A percentile compares a stretch with the other conserved stretches of the same genome.
phyloP scores from a whole-genome alignment of 2,329 filamentous ascomycete species.

The Aspergillus caelatus region DNA sequence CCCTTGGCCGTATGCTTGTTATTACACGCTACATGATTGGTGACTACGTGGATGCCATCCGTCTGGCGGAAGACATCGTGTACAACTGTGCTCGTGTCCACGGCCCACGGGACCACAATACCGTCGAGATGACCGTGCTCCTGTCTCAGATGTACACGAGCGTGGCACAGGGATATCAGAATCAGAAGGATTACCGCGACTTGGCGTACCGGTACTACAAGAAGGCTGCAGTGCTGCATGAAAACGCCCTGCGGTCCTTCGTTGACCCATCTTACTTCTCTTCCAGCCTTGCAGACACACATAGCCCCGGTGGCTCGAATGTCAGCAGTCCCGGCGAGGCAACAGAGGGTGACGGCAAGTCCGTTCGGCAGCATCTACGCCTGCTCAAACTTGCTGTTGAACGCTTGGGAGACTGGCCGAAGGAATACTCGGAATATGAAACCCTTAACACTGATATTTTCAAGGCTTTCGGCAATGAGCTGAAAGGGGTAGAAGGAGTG shows the following conservation, averaged over 20 bases:
- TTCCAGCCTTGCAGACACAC: neutral
- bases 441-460: constrained; percentile 51
- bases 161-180: constrained; percentile 41
- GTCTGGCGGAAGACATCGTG: constrained; percentile 56
- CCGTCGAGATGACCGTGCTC: constrained; percentile 53
- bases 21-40: constrained; percentile 54
- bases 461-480: constrained; percentile 39
- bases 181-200: constrained; percentile 33
- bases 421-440: constrained; percentile 53
- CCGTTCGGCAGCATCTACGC: constrained; percentile 40
- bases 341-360: constrained; percentile 20
- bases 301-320: neutral
- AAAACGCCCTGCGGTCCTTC: constrained; percentile 42
- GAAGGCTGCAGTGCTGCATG: constrained; percentile 41
- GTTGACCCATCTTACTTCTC: constrained; percentile 29
- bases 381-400: constrained; percentile 45
- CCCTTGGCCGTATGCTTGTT: constrained; percentile 54
- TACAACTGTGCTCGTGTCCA: constrained; percentile 60
- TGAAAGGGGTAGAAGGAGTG: constrained; percentile 48
- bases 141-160: constrained; percentile 56
- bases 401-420: constrained; percentile 48
- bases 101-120: constrained; percentile 50
- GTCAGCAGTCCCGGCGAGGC: neutral
- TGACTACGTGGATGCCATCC: constrained; percentile 48
- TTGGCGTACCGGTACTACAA: constrained; percentile 44